phyloP scores from a whole-genome alignment of 345 rosid genomes.

The Noccaea bulbosa region DNA sequence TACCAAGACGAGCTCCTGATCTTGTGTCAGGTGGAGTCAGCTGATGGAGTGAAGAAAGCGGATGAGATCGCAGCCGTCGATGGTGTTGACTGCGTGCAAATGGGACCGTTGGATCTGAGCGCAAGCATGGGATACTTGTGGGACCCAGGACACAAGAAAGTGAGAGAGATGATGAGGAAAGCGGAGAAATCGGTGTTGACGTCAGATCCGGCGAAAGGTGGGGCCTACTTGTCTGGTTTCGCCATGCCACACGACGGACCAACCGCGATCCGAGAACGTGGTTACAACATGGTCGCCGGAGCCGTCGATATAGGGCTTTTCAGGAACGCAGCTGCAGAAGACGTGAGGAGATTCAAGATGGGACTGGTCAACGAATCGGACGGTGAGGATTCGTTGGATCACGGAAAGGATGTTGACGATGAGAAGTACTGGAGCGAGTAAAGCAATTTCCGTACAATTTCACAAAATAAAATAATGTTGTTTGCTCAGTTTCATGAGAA shows the following conservation, averaged over 20 bases:
- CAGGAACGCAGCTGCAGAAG: constrained; percentile 69
- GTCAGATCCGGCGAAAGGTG: constrained; percentile 47
- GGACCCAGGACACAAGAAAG: constrained; percentile 96
- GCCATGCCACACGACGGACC: constrained; percentile 78
- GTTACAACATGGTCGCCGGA: constrained; percentile 82
- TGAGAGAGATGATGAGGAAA: constrained; percentile 60
- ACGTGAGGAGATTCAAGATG: constrained; percentile 73
- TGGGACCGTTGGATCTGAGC: constrained; percentile 95
- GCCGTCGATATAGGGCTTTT: constrained; percentile 77
- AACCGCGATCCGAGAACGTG: constrained; percentile 54
- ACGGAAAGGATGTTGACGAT: constrained; percentile 44
- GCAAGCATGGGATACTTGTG: constrained; percentile 85
- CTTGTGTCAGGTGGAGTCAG: constrained; percentile 93
- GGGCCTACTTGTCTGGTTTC: constrained; percentile 71
- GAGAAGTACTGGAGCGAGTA: constrained; percentile 53
- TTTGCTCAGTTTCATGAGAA: not conserved
- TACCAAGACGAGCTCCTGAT: constrained; percentile 72
- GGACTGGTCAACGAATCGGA: constrained; percentile 46
- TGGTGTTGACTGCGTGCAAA: constrained; percentile 90
- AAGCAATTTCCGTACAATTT: not conserved
- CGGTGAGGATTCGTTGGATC: constrained; percentile 45
- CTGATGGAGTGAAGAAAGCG: constrained; percentile 62
- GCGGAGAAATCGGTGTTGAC: constrained; percentile 75
- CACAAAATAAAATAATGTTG: not conserved
- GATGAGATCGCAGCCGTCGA: constrained; percentile 81